Conservation (phyloP, 176 grass and related monocot genomes). For the Miscanthus lutarioriparius region DNA sequence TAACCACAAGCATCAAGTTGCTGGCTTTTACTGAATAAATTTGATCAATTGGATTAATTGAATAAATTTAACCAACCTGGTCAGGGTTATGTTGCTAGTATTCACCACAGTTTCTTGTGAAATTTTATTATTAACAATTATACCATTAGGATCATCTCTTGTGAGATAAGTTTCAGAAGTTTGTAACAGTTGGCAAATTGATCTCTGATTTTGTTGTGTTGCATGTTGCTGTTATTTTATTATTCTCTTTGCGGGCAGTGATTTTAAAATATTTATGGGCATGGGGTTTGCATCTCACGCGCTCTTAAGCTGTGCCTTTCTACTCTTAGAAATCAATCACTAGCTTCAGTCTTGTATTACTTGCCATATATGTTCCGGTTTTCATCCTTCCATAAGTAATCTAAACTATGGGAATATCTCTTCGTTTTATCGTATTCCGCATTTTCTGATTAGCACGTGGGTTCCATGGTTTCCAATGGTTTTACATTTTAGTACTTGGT, state of each 20-base stretch:
- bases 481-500: conserved; percentile 17
- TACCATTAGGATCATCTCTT: neutral
- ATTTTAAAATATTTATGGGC: conserved; percentile 2
- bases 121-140: neutral
- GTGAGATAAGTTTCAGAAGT: conserved; percentile 16
- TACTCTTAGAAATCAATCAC: conserved; percentile 14
- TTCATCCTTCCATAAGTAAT: conserved; percentile 5
- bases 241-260: neutral
- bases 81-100: conserved; percentile 10
- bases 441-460: neutral
- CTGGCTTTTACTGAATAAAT: neutral
- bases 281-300: neutral
- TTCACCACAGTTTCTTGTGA: neutral
- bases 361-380: neutral
- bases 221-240: neutral
- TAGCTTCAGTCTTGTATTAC: neutral
- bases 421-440: conserved; percentile 7
- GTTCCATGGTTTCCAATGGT: conserved; percentile 27
- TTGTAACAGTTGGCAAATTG: conserved; percentile 9
- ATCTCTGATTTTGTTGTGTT: conserved; percentile 7
- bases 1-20: conserved; percentile 14
- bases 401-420: neutral
- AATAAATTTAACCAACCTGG: conserved; percentile 11
- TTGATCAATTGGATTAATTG: neutral
- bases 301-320: neutral